phyloP scores from a whole-genome alignment of 2,329 filamentous ascomycete genomes.

The Thielaviopsis punctulata region DNA sequence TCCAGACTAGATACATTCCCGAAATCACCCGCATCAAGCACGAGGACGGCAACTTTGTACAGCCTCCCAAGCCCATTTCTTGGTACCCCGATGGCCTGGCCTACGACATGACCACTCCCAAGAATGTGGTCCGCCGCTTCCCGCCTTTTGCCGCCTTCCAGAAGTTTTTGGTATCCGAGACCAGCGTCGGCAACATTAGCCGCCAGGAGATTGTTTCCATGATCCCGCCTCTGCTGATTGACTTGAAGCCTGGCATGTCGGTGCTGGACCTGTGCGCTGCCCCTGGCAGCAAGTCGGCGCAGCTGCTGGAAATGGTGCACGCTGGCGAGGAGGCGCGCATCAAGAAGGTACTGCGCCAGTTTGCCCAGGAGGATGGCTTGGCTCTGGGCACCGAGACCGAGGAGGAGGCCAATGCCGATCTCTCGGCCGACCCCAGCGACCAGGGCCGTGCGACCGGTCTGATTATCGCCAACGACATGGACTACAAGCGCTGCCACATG shows the following conservation, averaged over 20 bases:
- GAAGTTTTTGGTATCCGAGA: slow-evolving; percentile 94
- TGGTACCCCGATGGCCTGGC: slow-evolving; percentile 95
- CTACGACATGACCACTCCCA: slow-evolving; percentile 96
- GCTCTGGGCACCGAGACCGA: slow-evolving; percentile 31
- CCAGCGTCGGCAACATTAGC: slow-evolving; percentile 91
- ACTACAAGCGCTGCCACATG: slow-evolving; percentile 95
- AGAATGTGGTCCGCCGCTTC: slow-evolving; percentile 87
- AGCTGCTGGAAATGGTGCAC: slow-evolving; percentile 89
- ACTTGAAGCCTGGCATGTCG: slow-evolving; percentile 77
- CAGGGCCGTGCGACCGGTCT: slow-evolving; percentile 79
- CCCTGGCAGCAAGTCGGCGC: slow-evolving; percentile 90
- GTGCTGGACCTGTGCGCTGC: slow-evolving; percentile 93
- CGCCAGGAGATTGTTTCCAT: slow-evolving; percentile 96
- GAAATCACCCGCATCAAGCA: slow-evolving; percentile 72
- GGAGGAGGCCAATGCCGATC: slow-evolving; percentile 30
- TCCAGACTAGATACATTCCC: slow-evolving; percentile 79
- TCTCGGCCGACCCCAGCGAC: slow-evolving; percentile 47
- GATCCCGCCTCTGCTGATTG: slow-evolving; percentile 90
- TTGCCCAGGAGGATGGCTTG: slow-evolving; percentile 43
- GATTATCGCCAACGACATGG: slow-evolving; percentile 86
- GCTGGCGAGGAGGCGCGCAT: slow-evolving; percentile 79
- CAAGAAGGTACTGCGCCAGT: slow-evolving; percentile 47
- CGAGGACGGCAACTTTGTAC: slow-evolving; percentile 64
- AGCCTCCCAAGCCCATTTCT: slow-evolving; percentile 62
- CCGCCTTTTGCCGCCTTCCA: slow-evolving; percentile 90